These are phyloP conservation scores for Penicillium goetzii DNA, from an alignment of 495 filamentous ascomycete genomes.

Conservation along the genomic window DNA sequence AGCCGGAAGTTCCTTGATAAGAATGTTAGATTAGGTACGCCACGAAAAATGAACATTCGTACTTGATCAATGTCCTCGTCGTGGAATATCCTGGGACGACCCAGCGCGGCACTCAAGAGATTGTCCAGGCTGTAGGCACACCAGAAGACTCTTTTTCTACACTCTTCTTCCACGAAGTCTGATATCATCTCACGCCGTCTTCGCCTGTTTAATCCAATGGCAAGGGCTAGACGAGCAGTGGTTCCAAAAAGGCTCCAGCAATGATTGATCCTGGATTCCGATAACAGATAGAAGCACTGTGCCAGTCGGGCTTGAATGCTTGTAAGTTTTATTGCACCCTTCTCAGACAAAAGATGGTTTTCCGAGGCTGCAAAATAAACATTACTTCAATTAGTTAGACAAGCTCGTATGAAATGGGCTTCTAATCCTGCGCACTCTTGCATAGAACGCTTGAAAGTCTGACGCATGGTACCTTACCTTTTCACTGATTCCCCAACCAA, in stretches of 20 bases:
- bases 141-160: background rate
- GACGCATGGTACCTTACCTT: background rate
- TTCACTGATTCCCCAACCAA: background rate
- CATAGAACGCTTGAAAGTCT: background rate
- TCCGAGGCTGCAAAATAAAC: background rate
- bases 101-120: background rate
- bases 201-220: constrained; percentile 14
- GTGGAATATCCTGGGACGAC: background rate
- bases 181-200: background rate
- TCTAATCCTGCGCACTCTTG: too few species aligned
- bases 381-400: background rate
- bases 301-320: constrained; percentile 41
- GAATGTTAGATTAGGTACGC: too few species aligned
- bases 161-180: background rate
- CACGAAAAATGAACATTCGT: too few species aligned
- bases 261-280: constrained; percentile 41
- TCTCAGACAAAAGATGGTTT: constrained; percentile 26
- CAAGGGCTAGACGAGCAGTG: background rate
- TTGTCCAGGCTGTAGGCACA: background rate
- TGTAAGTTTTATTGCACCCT: constrained; percentile 34
- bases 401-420: background rate
- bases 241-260: constrained; percentile 40
- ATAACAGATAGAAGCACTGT: constrained; percentile 41
- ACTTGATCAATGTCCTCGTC: background rate
- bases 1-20: background rate